These are phyloP conservation scores for Coprinopsis marcescibilis DNA, from an alignment of 768 basidiomycete species.

Conservation along the genomic window DNA sequence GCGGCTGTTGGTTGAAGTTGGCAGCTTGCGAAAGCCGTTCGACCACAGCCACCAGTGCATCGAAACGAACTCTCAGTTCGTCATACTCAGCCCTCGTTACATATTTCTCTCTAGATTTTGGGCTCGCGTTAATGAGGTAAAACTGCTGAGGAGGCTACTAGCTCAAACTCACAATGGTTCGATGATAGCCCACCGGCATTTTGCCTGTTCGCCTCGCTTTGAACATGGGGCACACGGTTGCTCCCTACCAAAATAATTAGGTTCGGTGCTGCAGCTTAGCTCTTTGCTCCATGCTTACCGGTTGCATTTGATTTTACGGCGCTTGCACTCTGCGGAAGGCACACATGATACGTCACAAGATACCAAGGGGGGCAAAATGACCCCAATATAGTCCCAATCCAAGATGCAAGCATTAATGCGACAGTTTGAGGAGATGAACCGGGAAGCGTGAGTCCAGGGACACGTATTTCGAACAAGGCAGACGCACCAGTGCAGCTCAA, in stretches of 20 bases:
- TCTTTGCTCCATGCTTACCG: constrained; percentile 41
- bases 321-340: constrained; percentile 61
- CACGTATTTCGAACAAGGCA: constrained; percentile 18
- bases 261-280: constrained; percentile 16
- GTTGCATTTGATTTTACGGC: constrained; percentile 86
- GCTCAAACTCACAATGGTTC: constrained; percentile 65
- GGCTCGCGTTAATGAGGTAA: constrained; percentile 16
- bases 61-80: constrained; percentile 61
- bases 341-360: constrained; percentile 23
- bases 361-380: constrained; percentile 13
- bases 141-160: constrained; percentile 15
- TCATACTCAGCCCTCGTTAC: constrained; percentile 75
- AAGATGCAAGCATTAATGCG: too few species aligned
- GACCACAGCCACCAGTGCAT: constrained; percentile 53
- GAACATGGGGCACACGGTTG: constrained; percentile 81
- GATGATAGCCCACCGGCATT: constrained; percentile 79
- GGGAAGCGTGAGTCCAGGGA: constrained; percentile 13
- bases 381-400: not conserved
- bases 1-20: constrained; percentile 15
- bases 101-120: constrained; percentile 57
- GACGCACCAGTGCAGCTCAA: constrained; percentile 77
- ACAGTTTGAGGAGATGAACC: constrained; percentile 14
- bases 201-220: constrained; percentile 71
- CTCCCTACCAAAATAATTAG: constrained; percentile 36
- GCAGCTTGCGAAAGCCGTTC: constrained; percentile 34